A percentile compares a stretch with the other conserved stretches of the same genome.
Evolutionary conservation across 2,329 filamentous ascomycete genomes (phyloP).

Genomic region (Talaromyces verruculosus): DNA sequence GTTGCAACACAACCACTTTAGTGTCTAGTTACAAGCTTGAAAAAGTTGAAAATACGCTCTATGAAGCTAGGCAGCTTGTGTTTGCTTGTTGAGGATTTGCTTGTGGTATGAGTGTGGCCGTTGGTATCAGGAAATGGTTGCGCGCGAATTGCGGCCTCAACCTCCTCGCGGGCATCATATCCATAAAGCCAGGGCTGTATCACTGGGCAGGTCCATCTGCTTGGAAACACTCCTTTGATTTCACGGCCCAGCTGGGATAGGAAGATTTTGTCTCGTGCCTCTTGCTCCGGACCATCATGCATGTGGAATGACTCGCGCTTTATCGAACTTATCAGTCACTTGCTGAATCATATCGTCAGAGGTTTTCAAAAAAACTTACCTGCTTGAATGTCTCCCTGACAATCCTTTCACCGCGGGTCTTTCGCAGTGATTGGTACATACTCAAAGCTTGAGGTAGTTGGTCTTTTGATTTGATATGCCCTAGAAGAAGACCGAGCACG

Average conservation of each 20-base stretch:
- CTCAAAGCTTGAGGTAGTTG: not conserved
- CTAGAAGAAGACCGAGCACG: not conserved
- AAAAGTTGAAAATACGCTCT: not conserved
- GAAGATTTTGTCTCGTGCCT: not conserved
- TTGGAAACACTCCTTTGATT: not conserved
- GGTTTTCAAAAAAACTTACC: not conserved
- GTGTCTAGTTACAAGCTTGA: not conserved
- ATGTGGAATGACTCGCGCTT: not conserved
- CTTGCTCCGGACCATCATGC: not conserved
- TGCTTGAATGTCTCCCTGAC: not conserved
- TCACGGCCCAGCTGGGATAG: not conserved
- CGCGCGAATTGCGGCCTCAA: not conserved
- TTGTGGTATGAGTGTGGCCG: not conserved
- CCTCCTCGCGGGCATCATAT: not conserved
- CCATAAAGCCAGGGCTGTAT: not conserved
- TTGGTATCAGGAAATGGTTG: not conserved
- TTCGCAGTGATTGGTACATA: not conserved
- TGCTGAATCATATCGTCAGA: not conserved
- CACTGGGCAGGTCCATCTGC: not conserved
- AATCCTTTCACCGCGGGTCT: not conserved
- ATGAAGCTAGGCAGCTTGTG: not conserved
- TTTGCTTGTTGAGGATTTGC: not conserved
- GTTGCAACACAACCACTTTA: not conserved
- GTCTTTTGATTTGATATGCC: not conserved
- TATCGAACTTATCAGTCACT: not conserved